Evolutionary conservation across 306 rosid genomes (phyloP), one percentile per base, ranked within the genome.

Genomic region (Leucaena leucocephala): DNA sequence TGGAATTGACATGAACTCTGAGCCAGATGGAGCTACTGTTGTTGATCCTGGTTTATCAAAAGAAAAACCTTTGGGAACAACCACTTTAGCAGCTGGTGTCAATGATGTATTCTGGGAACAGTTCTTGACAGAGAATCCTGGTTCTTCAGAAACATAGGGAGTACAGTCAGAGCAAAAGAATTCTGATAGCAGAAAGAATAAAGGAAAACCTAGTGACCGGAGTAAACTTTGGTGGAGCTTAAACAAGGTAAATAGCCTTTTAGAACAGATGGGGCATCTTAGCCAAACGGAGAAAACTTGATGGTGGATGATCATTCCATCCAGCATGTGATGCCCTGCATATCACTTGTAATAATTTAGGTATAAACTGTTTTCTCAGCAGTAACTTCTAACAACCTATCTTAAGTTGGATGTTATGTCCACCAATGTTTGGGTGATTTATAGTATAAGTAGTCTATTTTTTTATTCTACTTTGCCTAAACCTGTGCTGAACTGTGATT

Each of bases 81-180:
- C 85, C 40, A 46, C 82, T 10, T 80, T 66, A 43, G 65, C 86
- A 34, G 78, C 88, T 4, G 92, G 94, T 64, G 88, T 73, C 49
- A 94, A 91, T 85, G 97, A 90, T 19, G 49, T 80, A 21, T 94
- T 92, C 74, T 94, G 98, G 97, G 90, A 92, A 74, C 93, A 87
- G 71, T 92, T 89, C 83, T 89, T 94, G 89, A 91, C 93, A 2
- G 98, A 94, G 88, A 86, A 88, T 86, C 94, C 97, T 33, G 97
- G 91, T 71, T 86, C 92, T 3, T 63, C 84, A 16, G 92, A 90
- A 33, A 63, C 79, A 3, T 88, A 78, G 66, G 94, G 89, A 84
- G 90, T 75, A 45, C 95, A 80, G 63, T 79, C 87, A 11, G 91
- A 87, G 70, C 86, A 80, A 85, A 91, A 81, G 85, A 95, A 88